These are phyloP conservation scores for Cokeromyces recurvatus DNA, from an alignment of 371 early-diverging fungal species.

Conservation along the genomic window DNA sequence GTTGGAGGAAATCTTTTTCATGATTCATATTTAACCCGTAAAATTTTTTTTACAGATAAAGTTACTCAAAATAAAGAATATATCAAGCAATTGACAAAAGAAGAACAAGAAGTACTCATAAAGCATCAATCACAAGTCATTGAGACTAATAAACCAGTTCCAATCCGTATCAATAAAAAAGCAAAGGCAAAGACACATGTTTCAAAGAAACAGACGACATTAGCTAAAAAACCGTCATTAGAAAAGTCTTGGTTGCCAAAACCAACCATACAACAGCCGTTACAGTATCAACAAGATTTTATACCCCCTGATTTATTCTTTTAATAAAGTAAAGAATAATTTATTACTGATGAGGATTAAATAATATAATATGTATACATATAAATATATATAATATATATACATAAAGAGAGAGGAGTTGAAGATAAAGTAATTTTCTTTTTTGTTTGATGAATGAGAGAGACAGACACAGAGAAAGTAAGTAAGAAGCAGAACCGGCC, in stretches of 20 bases:
- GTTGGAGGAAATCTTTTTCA: no score
- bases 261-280: background rate
- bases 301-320: constrained; percentile 37
- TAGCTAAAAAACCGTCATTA: background rate
- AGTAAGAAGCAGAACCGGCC: constrained; percentile 27
- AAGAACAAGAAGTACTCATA: constrained; percentile 21
- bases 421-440: background rate
- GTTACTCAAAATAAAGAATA: constrained; percentile 29
- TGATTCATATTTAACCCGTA: no score
- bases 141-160: constrained; percentile 1
- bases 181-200: background rate
- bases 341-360: background rate
- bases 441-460: constrained; percentile 12
- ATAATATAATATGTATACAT: background rate
- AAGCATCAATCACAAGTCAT: constrained; percentile 12
- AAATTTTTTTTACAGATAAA: constrained; percentile 19
- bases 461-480: no score
- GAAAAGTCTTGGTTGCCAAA: background rate
- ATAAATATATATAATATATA: no score
- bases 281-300: constrained; percentile 7
- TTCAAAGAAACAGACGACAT: background rate
- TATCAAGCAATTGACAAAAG: constrained; percentile 24
- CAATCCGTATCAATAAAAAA: background rate
- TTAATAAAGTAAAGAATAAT: background rate
- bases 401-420: no score